Evolutionary conservation across 2,329 filamentous ascomycete genomes (phyloP), one percentile per base, ranked within the genome.

Genomic region (Ascochyta fabae): DNA sequence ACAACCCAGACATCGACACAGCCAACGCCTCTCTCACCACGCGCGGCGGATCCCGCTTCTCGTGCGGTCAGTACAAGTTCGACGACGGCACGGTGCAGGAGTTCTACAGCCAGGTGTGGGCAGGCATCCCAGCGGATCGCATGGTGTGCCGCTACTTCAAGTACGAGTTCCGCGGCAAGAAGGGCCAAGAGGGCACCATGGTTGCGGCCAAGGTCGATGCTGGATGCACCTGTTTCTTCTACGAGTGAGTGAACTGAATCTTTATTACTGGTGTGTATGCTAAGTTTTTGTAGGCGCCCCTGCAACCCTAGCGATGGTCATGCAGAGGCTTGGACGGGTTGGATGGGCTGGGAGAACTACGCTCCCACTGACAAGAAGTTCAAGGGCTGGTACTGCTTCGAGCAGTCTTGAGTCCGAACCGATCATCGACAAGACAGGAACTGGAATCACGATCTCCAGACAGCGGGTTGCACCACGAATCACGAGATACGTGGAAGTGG

Each of bases 101-200:
- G n/a, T 56, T 56, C 47, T 46, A 46, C 42, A 51, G 46, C 26
- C 53, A 56, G 31, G 53, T 56, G 19, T 56, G 53, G 53, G 53
- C 53, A 7, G 47, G 47, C 6, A 31, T 39, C 3, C 53, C 38
- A 35, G 41, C 47, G 2, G 33, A 56, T 9, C 13, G 38, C 13
- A 34, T 47, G 47, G 23, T 56, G 19, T 56, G 47, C 42, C 53
- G 47, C 26, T 19, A 15, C 29, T 42, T 56, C 47, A 56, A 56
- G 36, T 51, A 56, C 42, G 53, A 56, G 42, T 47, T 42, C 22
- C 38, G 31, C 43, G 16, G 35, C 48, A 56, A 56, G 38, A 51
- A 51, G 33, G 46, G 46, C 22, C 31, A 51, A 13, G 29, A 41
- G 4, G 53, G 53, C 42, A 56, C 10, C 24, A 56, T 56, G 42